Conservation (phyloP, 1,139 yeast genomes). For the Lodderomyces parapsilosis region DNA sequence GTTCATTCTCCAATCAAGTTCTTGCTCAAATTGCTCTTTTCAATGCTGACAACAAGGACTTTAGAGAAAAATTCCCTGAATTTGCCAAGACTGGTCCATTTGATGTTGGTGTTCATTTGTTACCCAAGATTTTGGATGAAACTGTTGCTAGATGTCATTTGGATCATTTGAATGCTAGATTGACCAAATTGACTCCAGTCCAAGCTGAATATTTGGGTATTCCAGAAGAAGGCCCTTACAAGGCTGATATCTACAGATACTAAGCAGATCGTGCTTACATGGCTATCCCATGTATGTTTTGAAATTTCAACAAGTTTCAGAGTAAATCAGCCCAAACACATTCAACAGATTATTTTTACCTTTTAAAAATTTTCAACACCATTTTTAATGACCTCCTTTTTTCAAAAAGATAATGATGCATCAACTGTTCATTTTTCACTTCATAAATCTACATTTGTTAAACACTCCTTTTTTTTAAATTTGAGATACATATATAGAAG, state of each 20-base stretch:
- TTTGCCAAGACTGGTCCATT: constrained; percentile 92
- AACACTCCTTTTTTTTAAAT: neutral
- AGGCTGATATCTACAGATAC: constrained; percentile 98
- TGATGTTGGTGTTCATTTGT: constrained; percentile 89
- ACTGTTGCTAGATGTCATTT: constrained; percentile 98
- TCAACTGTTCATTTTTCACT: constrained; percentile 34
- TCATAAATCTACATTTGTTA: neutral
- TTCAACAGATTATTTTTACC: neutral
- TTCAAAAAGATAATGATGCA: constrained; percentile 29
- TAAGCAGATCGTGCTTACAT: constrained; percentile 41
- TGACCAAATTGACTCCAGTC: constrained; percentile 70
- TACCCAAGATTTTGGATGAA: constrained; percentile 99
- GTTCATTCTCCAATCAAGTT: constrained; percentile 99
- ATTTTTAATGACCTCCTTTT: constrained; percentile 16
- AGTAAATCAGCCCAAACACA: neutral
- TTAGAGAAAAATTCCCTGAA: constrained; percentile 83
- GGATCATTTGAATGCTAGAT: constrained; percentile 90
- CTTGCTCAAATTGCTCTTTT: constrained; percentile 98
- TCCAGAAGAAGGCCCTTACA: constrained; percentile 95
- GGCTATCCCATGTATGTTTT: neutral
- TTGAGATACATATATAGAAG: neutral
- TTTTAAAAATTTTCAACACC: constrained; percentile 3
- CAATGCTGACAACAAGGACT: constrained; percentile 81
- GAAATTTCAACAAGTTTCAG: neutral
- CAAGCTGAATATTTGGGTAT: constrained; percentile 97